phyloP scores from a whole-genome alignment of 2,329 filamentous ascomycete species.

The Dactylella cylindrospora region DNA sequence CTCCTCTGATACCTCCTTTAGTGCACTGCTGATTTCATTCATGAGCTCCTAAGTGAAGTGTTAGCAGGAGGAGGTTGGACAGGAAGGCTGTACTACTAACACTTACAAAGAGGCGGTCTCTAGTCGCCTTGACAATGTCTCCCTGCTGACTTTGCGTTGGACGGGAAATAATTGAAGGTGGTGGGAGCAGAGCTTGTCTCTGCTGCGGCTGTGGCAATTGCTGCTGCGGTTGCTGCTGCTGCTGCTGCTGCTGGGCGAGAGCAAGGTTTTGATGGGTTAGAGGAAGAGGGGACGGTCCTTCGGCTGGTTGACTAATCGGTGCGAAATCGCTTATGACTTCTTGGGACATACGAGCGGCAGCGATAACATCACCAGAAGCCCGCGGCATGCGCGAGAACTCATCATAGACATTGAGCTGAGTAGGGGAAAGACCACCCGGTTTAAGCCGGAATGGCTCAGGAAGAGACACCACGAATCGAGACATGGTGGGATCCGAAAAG shows the following conservation, averaged over 20 bases:
- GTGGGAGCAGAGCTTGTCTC: conserved; percentile 52
- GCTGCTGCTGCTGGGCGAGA: conserved; percentile 61
- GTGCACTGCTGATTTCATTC: conserved; percentile 16
- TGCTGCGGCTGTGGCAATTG: not conserved
- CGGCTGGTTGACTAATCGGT: conserved; percentile 54
- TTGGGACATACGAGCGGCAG: conserved; percentile 59
- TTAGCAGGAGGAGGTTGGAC: conserved; percentile 4
- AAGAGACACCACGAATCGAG: conserved; percentile 89
- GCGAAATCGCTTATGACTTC: conserved; percentile 63
- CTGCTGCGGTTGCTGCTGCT: conserved; percentile 56
- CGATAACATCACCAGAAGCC: conserved; percentile 54
- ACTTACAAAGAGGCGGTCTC: conserved; percentile 42
- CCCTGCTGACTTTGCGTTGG: conserved; percentile 52
- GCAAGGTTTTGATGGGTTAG: conserved; percentile 60
- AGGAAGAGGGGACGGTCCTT: conserved; percentile 32
- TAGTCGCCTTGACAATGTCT: conserved; percentile 38
- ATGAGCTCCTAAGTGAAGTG: conserved; percentile 18
- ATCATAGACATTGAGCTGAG: conserved; percentile 94
- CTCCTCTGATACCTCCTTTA: conserved; percentile 30
- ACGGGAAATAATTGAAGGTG: conserved; percentile 51
- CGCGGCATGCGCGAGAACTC: conserved; percentile 85
- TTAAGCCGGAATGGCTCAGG: conserved; percentile 89
- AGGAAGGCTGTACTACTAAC: not conserved
- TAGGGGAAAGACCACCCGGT: conserved; percentile 77
- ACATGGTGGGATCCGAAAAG: conserved; percentile 79